Percentiles rank a stretch among this genome's conserved stretches.
These are phyloP conservation scores for Acaromyces ingoldii DNA, from an alignment of 1,284 basidiomycete species.

Conservation along the genomic window DNA sequence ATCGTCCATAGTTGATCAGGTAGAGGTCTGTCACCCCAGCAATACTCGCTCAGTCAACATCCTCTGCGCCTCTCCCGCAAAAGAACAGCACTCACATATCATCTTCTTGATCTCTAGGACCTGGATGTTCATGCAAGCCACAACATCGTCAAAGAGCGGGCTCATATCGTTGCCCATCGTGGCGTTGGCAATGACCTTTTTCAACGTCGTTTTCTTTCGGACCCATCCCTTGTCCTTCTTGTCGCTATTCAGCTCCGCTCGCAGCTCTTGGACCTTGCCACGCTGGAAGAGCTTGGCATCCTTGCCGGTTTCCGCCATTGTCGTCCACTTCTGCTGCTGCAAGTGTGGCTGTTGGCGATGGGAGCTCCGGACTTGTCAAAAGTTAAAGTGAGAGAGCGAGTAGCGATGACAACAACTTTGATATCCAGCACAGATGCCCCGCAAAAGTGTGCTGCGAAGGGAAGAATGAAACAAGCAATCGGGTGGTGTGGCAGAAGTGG, in stretches of 20 bases:
- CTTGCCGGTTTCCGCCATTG: constrained; percentile 6
- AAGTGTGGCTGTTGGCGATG: too few species aligned
- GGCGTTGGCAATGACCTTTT: constrained; percentile 51
- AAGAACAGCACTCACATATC: constrained; percentile 21
- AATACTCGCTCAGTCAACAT: too few species aligned
- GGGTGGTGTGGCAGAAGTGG: too few species aligned
- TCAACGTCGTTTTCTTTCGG: constrained; percentile 43
- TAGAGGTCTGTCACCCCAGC: constrained; percentile 57
- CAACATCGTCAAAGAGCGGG: constrained; percentile 79
- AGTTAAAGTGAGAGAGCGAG: too few species aligned
- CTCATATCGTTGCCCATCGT: constrained; percentile 69
- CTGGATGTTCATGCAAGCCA: constrained; percentile 79
- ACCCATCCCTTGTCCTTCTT: constrained; percentile 49
- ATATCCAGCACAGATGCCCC: too few species aligned
- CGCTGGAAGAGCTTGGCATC: constrained; percentile 51
- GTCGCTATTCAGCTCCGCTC: constrained; percentile 44
- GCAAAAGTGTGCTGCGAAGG: too few species aligned
- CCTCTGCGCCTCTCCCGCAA: not conserved
- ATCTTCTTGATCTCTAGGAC: constrained; percentile 98
- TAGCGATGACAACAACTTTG: too few species aligned
- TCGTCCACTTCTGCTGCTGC: too few species aligned
- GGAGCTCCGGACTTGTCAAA: too few species aligned
- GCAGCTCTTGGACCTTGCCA: constrained; percentile 47
- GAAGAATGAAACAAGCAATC: too few species aligned
- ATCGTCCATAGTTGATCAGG: constrained; percentile 82